Evolutionary conservation across 768 basidiomycete species (phyloP), one percentile per base, ranked within the genome.

Genomic region (Boletellus emodensis): DNA sequence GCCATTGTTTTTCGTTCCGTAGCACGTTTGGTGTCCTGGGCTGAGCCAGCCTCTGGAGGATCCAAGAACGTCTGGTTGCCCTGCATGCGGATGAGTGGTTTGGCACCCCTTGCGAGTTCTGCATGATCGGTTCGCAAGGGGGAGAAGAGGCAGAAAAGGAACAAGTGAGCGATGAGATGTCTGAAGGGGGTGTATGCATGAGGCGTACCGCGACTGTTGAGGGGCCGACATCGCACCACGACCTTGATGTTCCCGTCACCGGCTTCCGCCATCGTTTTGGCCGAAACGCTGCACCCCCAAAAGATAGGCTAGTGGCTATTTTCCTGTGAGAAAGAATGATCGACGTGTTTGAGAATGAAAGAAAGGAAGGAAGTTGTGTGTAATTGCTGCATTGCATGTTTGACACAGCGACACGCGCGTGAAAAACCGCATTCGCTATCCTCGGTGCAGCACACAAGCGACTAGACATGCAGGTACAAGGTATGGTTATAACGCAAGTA

Each of bases 31-130:
- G 80, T 68, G 62, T 83, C 80, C 63, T 83, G 84, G 36, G 73
- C 58, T 4, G 85, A 83, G 37, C 87, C 87, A 13, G 67, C 15
- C 61, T 94, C 91, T 28, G 94, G 94, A 15, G 94, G 93, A 69
- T 94, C 89, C 52, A 97, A 72, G 65, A 92, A 81, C 2, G 94
- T 97, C 69, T 91, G 87, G 73, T 91, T 93, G 35, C 92, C 94
- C 58, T 85, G 77, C 94, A 99, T 99, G 34, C 90, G 85, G 59
- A 99, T 89, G 68, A 99, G 87, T 37, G 81, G 79, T 71, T 91
- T 96, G 48, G 96, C 95, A 42, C 96, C 95, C 45, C 94, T 82
- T 52, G 87, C 87, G 48, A 95, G 80, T 67, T 99, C 95, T 96
- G 68, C 38, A 54, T 51, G 56, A 51, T 45, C 38, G 46, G 20